phyloP scores from a whole-genome alignment of 805 yeast genomes.

The Komagataella ulmi region DNA sequence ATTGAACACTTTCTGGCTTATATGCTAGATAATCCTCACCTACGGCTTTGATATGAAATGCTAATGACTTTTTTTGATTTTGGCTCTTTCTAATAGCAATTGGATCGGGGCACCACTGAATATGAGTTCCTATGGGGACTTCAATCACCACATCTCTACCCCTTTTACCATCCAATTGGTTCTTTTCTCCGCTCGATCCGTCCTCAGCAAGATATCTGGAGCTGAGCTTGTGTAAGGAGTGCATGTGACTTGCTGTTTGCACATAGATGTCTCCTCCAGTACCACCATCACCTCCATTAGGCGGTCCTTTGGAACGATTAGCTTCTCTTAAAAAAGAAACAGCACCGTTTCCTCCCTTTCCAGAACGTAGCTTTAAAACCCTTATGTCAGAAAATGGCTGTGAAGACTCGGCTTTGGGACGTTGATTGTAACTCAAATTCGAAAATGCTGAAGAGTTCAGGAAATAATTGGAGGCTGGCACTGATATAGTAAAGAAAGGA shows the following conservation, averaged over 20 bases:
- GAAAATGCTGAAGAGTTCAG: slow-evolving; percentile 26
- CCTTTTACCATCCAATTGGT: slow-evolving; percentile 74
- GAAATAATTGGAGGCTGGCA: slow-evolving; percentile 17
- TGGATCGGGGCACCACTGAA: slow-evolving; percentile 79
- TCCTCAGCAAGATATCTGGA: slow-evolving; percentile 57
- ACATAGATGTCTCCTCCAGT: slow-evolving; percentile 80
- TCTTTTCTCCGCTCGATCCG: slow-evolving; percentile 61
- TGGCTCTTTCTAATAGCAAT: slow-evolving; percentile 20
- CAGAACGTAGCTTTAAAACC: slow-evolving; percentile 55
- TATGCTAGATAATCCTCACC: slow-evolving; percentile 8
- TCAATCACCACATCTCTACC: slow-evolving; percentile 72
- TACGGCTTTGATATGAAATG: slow-evolving; percentile 15
- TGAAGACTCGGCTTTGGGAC: slow-evolving; percentile 29
- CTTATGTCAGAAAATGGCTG: slow-evolving; percentile 50
- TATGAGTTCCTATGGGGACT: slow-evolving; percentile 86
- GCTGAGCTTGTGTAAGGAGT: slow-evolving; percentile 57
- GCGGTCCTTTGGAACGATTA: slow-evolving; percentile 78
- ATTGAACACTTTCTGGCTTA: slow-evolving; percentile 35
- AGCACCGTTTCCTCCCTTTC: slow-evolving; percentile 82
- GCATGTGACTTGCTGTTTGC: slow-evolving; percentile 61
- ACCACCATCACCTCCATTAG: slow-evolving; percentile 99
- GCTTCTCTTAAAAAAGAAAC: slow-evolving; percentile 83
- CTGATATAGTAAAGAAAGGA: slow-evolving; percentile 13
- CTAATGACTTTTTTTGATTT: slow-evolving; percentile 8
- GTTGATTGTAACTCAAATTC: slow-evolving; percentile 15